Base-by-base conservation (phyloP, 1,139 yeast genomes). In the Candida smagusa region DNA sequence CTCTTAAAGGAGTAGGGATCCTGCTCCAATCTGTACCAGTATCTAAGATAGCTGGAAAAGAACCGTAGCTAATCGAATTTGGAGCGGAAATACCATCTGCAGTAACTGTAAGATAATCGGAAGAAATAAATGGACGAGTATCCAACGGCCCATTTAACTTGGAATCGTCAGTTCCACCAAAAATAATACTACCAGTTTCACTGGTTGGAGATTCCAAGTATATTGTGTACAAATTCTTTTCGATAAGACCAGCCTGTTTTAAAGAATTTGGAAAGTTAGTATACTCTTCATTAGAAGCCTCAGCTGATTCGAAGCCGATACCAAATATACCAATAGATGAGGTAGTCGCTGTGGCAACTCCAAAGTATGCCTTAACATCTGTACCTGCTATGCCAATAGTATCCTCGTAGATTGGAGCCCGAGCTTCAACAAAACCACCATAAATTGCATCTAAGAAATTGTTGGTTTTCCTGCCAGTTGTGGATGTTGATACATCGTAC, bases 251-350 rank as follows among this genome's bases (percentile, higher is more conserved):
- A 29, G 51, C 50, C 3, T 52, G 36, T 36, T 52, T 53, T 46
- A 63, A 50, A 22, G 52, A 46, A 22, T 45, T 43, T 4, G 69
- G 69, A 30, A 61, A 39, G 38, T 61, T 60, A 34, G 45, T 31
- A 40, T 59, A 59, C 27, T 32, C 22, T 43, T 58, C 31, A 48
- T 12, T 38, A 31, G 22, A 16, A 22, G 35, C 22, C 29, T 37
- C 43, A 9, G 22, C 33, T 9, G 9, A 22, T 5, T 19, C 28
- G 16, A 27, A 36, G 5, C 52, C 52, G 36, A 56, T 40, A n/a
- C 60, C 61, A 9, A 55, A 38, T 16, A 52, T 22, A 27, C 13
- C 13, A 27, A 5, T 12, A 8, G 29, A 9, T 4, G 9, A 9
- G 12, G 3, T 12, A 11, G 3, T 12, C 3, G 3, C 3, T 9